These are phyloP conservation scores for Malus hybrid DNA, from an alignment of 331 rosid genomes.

Conservation along the genomic window DNA sequence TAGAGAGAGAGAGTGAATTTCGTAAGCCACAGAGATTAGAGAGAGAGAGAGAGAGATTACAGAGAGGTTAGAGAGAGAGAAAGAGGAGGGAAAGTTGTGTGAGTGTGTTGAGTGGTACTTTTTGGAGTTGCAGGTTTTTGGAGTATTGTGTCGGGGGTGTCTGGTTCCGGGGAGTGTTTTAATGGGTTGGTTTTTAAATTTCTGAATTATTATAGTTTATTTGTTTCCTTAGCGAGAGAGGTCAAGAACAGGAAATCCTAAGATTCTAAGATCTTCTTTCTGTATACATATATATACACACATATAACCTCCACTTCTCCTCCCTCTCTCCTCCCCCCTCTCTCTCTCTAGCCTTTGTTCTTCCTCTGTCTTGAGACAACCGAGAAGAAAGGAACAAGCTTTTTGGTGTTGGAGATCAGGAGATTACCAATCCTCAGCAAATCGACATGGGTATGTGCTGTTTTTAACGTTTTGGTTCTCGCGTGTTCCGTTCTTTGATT, in stretches of 20 bases:
- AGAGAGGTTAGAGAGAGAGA: neutral
- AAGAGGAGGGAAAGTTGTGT: conserved; percentile 7
- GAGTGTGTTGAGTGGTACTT: conserved; percentile 22
- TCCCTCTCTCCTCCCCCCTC: neutral
- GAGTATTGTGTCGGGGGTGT: conserved; percentile 70
- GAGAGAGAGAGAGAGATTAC: no score
- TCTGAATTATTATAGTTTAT: neutral
- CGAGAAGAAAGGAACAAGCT: conserved; percentile 11
- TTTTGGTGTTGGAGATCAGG: conserved; percentile 14
- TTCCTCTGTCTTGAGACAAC: conserved; percentile 18
- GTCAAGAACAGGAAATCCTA: conserved; percentile 17
- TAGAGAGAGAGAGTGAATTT: conserved; percentile 8
- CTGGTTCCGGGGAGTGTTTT: conserved; percentile 12
- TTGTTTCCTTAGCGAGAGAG: conserved; percentile 49
- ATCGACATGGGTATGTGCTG: conserved; percentile 49
- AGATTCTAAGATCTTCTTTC: conserved; percentile 30
- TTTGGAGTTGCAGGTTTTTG: conserved; percentile 63
- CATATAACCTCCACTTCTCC: neutral
- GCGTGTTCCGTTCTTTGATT: conserved; percentile 23
- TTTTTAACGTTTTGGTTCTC: neutral
- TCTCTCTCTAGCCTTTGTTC: conserved; percentile 2
- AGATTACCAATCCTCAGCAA: conserved; percentile 31
- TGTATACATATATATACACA: neutral
- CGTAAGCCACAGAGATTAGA: conserved; percentile 8
- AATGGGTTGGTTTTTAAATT: neutral